These are phyloP conservation scores for Sporopachydermia cereana DNA, from an alignment of 1,139 yeast species.

Conservation along the genomic window DNA sequence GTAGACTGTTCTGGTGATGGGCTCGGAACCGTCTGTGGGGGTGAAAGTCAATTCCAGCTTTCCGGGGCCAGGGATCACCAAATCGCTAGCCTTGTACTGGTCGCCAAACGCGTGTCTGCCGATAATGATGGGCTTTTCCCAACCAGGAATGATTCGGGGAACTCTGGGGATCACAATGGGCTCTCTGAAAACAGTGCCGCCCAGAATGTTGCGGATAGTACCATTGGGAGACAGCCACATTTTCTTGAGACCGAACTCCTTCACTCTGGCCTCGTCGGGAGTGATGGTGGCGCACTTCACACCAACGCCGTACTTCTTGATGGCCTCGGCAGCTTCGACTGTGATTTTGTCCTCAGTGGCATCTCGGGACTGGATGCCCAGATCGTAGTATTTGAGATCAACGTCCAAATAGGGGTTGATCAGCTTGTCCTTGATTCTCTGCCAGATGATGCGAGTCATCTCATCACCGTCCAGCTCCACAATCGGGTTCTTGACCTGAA, in stretches of 20 bases:
- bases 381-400: conserved; percentile 65
- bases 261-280: conserved; percentile 73
- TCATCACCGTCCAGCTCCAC: conserved; percentile 84
- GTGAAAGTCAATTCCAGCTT: conserved; percentile 53
- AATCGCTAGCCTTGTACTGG: conserved; percentile 73
- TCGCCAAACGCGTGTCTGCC: conserved; percentile 86
- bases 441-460: conserved; percentile 81
- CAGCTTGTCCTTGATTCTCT: conserved; percentile 56
- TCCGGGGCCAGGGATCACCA: conserved; percentile 59
- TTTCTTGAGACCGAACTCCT: conserved; percentile 61
- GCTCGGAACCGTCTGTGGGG: conserved; percentile 40
- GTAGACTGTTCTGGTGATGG: conserved; percentile 39
- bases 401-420: conserved; percentile 61
- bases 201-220: conserved; percentile 68
- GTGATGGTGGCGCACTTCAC: conserved; percentile 82
- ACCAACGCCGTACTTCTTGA: conserved; percentile 66
- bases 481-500: conserved; percentile 57
- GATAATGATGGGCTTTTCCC: conserved; percentile 75
- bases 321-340: conserved; percentile 65
- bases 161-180: conserved; percentile 68
- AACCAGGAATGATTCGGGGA: conserved; percentile 65
- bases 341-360: conserved; percentile 64
- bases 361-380: conserved; percentile 62
- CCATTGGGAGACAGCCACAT: conserved; percentile 88
- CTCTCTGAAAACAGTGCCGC: conserved; percentile 79